A percentile compares a stretch with the other conserved stretches of the same genome.
Evolutionary conservation across 345 rosid species (phyloP).

Genomic region (Syzygium aqueum): DNA sequence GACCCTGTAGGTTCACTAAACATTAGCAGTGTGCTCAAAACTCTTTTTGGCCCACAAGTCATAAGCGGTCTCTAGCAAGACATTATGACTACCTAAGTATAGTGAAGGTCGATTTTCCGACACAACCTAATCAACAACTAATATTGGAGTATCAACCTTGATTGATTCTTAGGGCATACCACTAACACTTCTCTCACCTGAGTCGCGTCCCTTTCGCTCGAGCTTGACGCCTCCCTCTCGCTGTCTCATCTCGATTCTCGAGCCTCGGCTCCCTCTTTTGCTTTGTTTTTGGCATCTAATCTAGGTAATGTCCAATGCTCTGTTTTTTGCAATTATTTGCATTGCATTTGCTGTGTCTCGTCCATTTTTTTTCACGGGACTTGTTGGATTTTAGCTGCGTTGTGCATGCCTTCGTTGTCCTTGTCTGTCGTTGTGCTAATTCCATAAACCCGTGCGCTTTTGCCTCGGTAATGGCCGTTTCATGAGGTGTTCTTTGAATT

Average conservation of each 20-base stretch:
- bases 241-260: too few relatives aligned
- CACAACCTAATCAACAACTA: too few relatives aligned
- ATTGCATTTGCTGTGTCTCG: neutral
- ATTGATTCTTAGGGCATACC: too few relatives aligned
- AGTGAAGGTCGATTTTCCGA: too few relatives aligned
- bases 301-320: neutral
- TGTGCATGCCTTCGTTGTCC: neutral
- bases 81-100: too few relatives aligned
- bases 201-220: neutral
- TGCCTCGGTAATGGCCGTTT: neutral
- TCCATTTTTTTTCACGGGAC: neutral
- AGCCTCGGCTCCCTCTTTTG: neutral
- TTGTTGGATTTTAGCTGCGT: neutral
- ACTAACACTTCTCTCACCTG: neutral
- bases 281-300: too few relatives aligned
- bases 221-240: neutral
- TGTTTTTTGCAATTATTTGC: neutral
- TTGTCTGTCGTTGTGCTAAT: neutral
- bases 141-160: too few relatives aligned
- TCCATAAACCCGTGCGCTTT: neutral
- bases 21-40: too few relatives aligned
- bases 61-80: too few relatives aligned
- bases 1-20: too few relatives aligned
- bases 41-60: too few relatives aligned
- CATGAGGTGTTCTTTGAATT: neutral